Evolutionary conservation across 2,329 filamentous ascomycete genomes (phyloP).

Genomic region (Neofusicoccum parvum): DNA sequence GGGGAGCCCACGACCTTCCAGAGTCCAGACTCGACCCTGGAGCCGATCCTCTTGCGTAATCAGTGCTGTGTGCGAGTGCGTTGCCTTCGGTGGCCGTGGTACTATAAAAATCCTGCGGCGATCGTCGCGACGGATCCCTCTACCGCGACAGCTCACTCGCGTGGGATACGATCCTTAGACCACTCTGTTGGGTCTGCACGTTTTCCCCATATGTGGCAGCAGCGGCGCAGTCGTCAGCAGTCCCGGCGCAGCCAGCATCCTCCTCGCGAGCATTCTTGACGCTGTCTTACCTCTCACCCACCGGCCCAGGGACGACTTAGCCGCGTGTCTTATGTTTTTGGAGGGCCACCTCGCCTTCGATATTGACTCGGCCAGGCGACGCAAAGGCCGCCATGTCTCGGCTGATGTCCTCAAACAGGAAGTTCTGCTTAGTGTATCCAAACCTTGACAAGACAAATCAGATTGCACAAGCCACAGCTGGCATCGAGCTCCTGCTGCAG

Average conservation of each 20-base stretch:
- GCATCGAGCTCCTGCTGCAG: neutral
- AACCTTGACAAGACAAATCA: neutral
- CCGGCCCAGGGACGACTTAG: neutral
- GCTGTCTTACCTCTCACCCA: neutral
- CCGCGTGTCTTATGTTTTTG: conserved; percentile 4
- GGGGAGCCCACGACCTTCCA: neutral
- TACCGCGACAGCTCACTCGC: neutral
- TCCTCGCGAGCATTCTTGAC: neutral
- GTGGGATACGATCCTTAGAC: conserved; percentile 6
- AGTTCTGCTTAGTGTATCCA: neutral
- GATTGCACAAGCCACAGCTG: neutral
- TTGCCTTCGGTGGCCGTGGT: neutral
- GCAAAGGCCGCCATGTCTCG: conserved; percentile 8
- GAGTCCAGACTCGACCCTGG: conserved; percentile 16
- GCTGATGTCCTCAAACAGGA: neutral
- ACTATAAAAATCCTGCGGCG: conserved; percentile 14
- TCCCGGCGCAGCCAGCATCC: neutral
- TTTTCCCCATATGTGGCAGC: neutral
- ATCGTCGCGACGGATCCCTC: conserved; percentile 3
- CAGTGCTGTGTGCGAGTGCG: neutral
- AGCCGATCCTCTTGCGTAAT: conserved; percentile 18
- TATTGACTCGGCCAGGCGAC: neutral
- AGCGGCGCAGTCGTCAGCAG: neutral
- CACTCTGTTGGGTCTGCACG: neutral
- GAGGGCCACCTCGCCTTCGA: neutral